A percentile compares a stretch with the other conserved stretches of the same genome.
phyloP scores from a whole-genome alignment of 192 early-diverging fungal genomes.

The Phlyctochytrium arcticum region DNA sequence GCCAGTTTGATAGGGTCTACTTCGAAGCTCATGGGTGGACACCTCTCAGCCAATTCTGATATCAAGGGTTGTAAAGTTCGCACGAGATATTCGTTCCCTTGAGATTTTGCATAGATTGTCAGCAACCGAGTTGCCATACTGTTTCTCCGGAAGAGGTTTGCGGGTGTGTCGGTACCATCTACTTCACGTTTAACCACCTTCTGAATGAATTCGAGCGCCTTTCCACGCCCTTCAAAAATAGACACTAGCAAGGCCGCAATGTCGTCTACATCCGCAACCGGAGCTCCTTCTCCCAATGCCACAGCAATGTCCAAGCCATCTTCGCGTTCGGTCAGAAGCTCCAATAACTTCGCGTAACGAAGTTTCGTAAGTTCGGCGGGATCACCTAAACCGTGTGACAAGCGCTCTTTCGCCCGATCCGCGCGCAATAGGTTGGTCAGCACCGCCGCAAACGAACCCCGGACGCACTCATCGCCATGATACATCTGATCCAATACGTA shows the following conservation, averaged over 20 bases:
- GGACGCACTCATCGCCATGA: constrained; percentile 83
- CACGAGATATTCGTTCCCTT: constrained; percentile 79
- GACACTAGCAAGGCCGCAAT: constrained; percentile 71
- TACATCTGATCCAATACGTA: constrained; percentile 87
- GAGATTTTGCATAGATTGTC: constrained; percentile 74
- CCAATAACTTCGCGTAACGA: constrained; percentile 76
- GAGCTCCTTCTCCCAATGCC: constrained; percentile 77
- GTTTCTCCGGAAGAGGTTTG: constrained; percentile 89
- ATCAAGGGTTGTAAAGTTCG: constrained; percentile 77
- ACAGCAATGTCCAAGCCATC: constrained; percentile 61
- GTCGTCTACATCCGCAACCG: constrained; percentile 85
- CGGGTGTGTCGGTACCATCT: constrained; percentile 68
- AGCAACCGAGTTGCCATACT: constrained; percentile 86
- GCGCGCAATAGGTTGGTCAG: constrained; percentile 85
- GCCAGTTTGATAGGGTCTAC: constrained; percentile 76
- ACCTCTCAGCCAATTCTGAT: constrained; percentile 58
- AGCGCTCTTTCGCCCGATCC: constrained; percentile 60
- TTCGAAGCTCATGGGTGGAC: constrained; percentile 79
- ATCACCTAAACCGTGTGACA: constrained; percentile 72
- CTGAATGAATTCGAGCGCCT: constrained; percentile 70
- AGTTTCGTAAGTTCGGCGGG: constrained; percentile 62
- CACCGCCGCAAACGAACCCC: constrained; percentile 89
- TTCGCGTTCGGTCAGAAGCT: constrained; percentile 33
- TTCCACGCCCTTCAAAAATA: constrained; percentile 74
- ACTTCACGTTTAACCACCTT: constrained; percentile 83